Percentiles rank a stretch among this genome's conserved stretches.
These are phyloP conservation scores for Megacollybia marginata DNA, from an alignment of 768 basidiomycete species.

Conservation along the genomic window DNA sequence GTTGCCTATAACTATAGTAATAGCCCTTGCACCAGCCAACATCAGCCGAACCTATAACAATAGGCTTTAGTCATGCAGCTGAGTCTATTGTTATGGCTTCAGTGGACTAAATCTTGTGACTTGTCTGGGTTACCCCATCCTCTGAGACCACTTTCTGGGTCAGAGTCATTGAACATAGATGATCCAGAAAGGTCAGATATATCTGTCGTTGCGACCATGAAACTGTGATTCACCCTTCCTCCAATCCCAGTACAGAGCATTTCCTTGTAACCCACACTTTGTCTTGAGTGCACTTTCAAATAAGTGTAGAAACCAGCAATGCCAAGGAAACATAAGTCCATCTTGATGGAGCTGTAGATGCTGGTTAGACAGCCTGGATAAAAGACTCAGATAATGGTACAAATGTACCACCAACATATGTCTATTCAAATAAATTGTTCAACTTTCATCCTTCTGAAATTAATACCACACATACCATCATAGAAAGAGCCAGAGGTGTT, in stretches of 20 bases:
- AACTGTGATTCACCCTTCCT: conserved; percentile 7
- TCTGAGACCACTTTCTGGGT: not conserved
- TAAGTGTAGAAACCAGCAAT: conserved; percentile 13
- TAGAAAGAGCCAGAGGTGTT: conserved; percentile 14
- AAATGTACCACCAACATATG: conserved; percentile 13
- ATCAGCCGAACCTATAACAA: no score
- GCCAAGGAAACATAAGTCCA: conserved; percentile 17
- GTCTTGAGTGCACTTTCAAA: conserved; percentile 10
- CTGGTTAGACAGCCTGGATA: not conserved
- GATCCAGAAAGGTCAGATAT: conserved; percentile 11
- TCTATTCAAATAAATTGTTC: not conserved
- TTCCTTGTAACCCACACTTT: conserved; percentile 12
- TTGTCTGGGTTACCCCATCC: not conserved
- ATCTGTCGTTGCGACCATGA: not conserved
- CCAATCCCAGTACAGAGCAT: conserved; percentile 19
- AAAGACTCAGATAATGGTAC: conserved; percentile 1
- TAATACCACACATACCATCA: conserved; percentile 5
- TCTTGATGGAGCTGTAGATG: conserved; percentile 12
- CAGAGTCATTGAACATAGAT: conserved; percentile 10
- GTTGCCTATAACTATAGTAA: no score
- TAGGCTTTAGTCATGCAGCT: no score
- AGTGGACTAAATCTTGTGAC: no score
- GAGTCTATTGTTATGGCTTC: no score
- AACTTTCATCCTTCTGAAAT: no score
- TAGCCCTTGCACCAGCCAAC: no score